Evolutionary conservation across 1,284 basidiomycete species (phyloP).

Genomic region (Lentinula novae-zelandiae): DNA sequence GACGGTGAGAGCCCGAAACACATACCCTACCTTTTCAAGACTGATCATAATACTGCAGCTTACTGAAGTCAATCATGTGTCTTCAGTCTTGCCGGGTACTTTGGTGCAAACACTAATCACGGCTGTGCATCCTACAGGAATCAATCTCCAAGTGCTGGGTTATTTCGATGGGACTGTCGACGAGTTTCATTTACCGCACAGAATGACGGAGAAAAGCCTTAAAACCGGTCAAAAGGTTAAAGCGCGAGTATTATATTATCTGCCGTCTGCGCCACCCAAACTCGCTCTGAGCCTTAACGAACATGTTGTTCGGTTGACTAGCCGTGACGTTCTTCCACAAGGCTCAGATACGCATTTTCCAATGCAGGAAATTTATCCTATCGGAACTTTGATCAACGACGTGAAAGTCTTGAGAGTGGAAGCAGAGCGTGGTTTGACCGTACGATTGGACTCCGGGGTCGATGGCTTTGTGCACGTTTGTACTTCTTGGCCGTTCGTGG

Average conservation of each 20-base stretch:
- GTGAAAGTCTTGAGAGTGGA: constrained; percentile 77
- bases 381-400: constrained; percentile 70
- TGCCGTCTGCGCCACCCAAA: constrained; percentile 63
- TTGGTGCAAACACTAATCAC: constrained; percentile 88
- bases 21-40: not conserved
- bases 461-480: constrained; percentile 87
- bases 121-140: constrained; percentile 71
- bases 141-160: constrained; percentile 89
- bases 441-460: constrained; percentile 60
- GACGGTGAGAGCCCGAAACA: constrained; percentile 40
- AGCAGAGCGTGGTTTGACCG: constrained; percentile 76
- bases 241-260: constrained; percentile 84
- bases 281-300: constrained; percentile 79
- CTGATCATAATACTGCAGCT: constrained; percentile 34
- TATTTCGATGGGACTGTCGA: constrained; percentile 95
- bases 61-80: constrained; percentile 74
- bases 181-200: constrained; percentile 67
- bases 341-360: constrained; percentile 24
- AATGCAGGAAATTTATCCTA: constrained; percentile 59
- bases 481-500: constrained; percentile 13
- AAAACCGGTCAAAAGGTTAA: constrained; percentile 88
- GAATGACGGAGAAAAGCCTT: constrained; percentile 49
- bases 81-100: constrained; percentile 83
- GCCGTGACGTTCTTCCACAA: constrained; percentile 27
- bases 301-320: constrained; percentile 63